phyloP scores from a whole-genome alignment of 1,284 basidiomycete species.

The Somion occarium region DNA sequence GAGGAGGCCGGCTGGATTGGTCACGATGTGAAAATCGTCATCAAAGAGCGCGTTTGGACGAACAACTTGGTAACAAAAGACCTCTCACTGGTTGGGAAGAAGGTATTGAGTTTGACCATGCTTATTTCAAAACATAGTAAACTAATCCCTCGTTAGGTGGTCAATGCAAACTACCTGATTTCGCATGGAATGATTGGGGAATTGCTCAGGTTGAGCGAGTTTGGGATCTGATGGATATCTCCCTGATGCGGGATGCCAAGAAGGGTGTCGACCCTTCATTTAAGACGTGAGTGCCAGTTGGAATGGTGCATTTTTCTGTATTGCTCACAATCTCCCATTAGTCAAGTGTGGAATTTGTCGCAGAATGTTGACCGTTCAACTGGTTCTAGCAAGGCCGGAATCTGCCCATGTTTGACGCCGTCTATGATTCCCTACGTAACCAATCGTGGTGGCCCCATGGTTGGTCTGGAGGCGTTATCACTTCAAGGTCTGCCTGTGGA shows the following conservation, averaged over 20 bases:
- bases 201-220: constrained; percentile 89
- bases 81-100: constrained; percentile 94
- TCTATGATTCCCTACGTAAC: constrained; percentile 97
- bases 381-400: constrained; percentile 75
- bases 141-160: no score
- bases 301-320: background rate
- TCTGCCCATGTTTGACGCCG: constrained; percentile 90
- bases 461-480: constrained; percentile 87
- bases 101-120: constrained; percentile 47
- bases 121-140: no score
- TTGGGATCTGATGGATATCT: constrained; percentile 93
- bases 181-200: constrained; percentile 94
- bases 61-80: constrained; percentile 76
- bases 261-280: constrained; percentile 80
- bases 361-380: constrained; percentile 93
- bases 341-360: constrained; percentile 93
- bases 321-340: no score
- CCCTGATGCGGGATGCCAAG: constrained; percentile 75
- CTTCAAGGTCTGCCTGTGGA: constrained; percentile 93
- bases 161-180: constrained; percentile 83
- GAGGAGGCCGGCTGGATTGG: constrained; percentile 83
- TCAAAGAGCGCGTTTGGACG: constrained; percentile 82
- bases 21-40: constrained; percentile 89
- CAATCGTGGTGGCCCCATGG: constrained; percentile 94
- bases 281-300: constrained; percentile 64